Evolutionary conservation across 2,329 filamentous ascomycete species (phyloP), one percentile per base, ranked within the genome.

Genomic region (Cercospora brassicicola): DNA sequence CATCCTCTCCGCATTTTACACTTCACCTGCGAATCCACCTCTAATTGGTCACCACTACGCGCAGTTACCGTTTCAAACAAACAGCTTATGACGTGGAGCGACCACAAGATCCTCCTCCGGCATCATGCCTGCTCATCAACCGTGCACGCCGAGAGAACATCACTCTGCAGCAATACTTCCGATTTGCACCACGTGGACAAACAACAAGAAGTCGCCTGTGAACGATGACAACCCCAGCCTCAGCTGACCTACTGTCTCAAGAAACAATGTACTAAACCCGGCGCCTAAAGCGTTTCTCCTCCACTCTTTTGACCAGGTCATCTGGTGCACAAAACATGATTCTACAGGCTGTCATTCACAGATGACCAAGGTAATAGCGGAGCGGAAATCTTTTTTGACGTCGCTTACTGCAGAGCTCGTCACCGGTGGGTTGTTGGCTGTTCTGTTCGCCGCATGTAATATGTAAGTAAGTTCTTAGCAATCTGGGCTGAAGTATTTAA

Each of bases 161-260:
- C 31, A 36, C 55, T 59, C 55, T 31, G 55, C 55, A 59, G 55
- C 55, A 59, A 59, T 7, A 59, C 55, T 31, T 59, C 55, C 55
- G 55, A 59, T 59, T 42, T 59, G 55, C 55, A 59, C 55, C 55
- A 59, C 55, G 55, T 59, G 55, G 55, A 28, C 55, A 36, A 20
- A n/a, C 9, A 59, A 7, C 3, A 18, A 13, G 30, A 33, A 15
- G 6, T 11, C 15, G 15, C 55, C 31, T 31, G 23, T 33, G 7
- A 36, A 59, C 30, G 55, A 48, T 2, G 3, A 48, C 9, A 1
- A 48, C 9, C 45, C 45, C 45, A 7, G 45, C 4, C 18, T 48
- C 48, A 55, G 48, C 48, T 55, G 48, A 55, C 48, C 11, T 55
- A 15, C 48, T 55, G 23, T 55, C 48, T 6, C 48, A 28, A 55